Evolutionary conservation across 768 basidiomycete genomes (phyloP), one percentile per base, ranked within the genome.

Genomic region (Hemileccinum impolitum): DNA sequence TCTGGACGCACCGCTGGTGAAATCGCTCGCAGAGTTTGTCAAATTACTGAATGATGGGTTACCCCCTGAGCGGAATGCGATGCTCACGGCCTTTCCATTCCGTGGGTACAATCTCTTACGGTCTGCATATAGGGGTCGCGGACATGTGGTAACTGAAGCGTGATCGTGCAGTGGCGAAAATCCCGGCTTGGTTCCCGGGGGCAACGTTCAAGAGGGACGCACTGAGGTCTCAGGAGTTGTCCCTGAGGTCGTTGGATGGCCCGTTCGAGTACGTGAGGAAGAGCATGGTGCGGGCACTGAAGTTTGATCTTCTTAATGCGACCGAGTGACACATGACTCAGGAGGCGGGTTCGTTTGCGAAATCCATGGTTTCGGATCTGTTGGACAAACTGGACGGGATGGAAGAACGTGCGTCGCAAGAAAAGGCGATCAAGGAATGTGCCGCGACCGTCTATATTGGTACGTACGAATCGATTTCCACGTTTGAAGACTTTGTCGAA

Each of bases 381-480:
- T 37, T 67, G 47, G 42, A 46, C 36, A 40, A 48, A 46, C 18
- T 52, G 48, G 50, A 64, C 25, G 57, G 43, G 21, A 41, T 40
- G 35, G 39, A 64, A 31, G 54, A 55, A 21, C 40, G 41, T 34
- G 38, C 35, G 37, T 21, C 34, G 12, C 50, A 59, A n/a, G 57
- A 70, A 41, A 64, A 52, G 41, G 45, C 48, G 25, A 55, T 67
- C 40, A 64, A 60, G 45, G 52, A 54, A 38, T 60, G 57, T 45
- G 66, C 68, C 2, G 66, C 66, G 5, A 61, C 64, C 1, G 63
- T 60, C 39, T 70, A 67, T 39, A 54, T 66, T 7, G 68, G 67
- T 71, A 36, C 34, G 51, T 25, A 10, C 2, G n/a, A n/a, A n/a
- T n/a, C n/a, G 13, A 31, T 26, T 39, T 36, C 3, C 15, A 28